These are phyloP conservation scores for Apiospora pterosperma DNA, from an alignment of 2,329 filamentous ascomycete species.

Conservation along the genomic window DNA sequence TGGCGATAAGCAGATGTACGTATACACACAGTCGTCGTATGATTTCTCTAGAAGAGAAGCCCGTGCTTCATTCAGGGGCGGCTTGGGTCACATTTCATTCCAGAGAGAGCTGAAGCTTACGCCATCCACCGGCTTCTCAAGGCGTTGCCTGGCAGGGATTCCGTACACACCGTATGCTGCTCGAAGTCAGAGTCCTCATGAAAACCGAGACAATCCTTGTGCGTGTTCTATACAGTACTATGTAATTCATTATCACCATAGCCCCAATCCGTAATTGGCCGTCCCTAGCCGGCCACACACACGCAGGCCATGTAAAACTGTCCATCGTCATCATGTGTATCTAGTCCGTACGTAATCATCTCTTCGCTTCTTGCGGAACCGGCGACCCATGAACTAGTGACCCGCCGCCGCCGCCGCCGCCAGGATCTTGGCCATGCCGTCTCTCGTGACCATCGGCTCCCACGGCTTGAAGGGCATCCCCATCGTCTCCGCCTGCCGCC, in stretches of 20 bases:
- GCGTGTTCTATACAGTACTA: background rate
- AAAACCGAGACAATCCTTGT: background rate
- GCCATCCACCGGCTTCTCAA: too few relatives aligned
- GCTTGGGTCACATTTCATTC: background rate
- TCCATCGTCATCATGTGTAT: background rate
- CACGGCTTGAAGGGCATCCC: slow-evolving; percentile 7
- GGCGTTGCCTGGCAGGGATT: too few relatives aligned
- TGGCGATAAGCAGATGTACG: too few relatives aligned
- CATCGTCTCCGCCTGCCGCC: slow-evolving; percentile 5
- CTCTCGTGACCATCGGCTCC: background rate
- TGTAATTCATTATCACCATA: background rate
- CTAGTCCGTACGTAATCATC: background rate
- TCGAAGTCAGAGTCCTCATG: too few relatives aligned
- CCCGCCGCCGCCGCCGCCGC: background rate
- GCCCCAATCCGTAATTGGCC: background rate
- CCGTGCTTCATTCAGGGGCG: background rate
- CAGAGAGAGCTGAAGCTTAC: background rate
- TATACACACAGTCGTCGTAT: too few relatives aligned
- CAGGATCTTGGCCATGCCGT: background rate
- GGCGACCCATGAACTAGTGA: background rate
- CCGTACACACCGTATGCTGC: too few relatives aligned
- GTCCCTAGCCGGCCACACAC: background rate
- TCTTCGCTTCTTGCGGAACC: background rate
- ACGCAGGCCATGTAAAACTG: too few relatives aligned
- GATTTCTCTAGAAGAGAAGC: too few relatives aligned